Conservation (phyloP, 169 alveolate species). For the Eimeria falciformis region DNA sequence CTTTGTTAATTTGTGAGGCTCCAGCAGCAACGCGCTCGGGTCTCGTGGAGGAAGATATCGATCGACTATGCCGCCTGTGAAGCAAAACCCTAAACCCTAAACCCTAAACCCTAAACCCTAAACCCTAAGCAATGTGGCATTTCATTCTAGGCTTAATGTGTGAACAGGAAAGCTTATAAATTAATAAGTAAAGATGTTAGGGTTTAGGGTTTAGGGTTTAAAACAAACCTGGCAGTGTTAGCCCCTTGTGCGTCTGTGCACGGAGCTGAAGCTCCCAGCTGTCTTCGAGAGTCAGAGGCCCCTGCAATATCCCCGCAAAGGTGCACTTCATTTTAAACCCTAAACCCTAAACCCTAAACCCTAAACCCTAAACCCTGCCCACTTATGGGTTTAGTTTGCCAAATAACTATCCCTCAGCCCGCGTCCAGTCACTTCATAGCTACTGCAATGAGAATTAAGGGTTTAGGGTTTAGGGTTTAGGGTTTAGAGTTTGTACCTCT, state of each 20-base stretch:
- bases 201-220: neutral
- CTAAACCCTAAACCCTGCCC: neutral
- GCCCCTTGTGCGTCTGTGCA: neutral
- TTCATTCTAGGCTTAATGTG: slow-evolving; percentile 10
- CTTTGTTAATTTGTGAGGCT: slow-evolving; percentile 70
- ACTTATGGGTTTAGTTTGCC: neutral
- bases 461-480: slow-evolving; percentile 61
- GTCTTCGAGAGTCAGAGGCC: slow-evolving; percentile 25
- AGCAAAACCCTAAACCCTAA: slow-evolving; percentile 35
- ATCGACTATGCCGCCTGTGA: slow-evolving; percentile 70
- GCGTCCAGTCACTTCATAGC: neutral
- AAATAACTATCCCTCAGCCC: neutral
- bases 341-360: neutral
- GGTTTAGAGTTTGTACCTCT: slow-evolving; percentile 53
- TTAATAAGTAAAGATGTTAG: too few species aligned
- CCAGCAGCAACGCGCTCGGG: slow-evolving; percentile 75
- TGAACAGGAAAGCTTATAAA: too few species aligned
- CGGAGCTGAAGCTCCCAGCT: neutral
- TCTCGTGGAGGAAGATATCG: slow-evolving; percentile 78
- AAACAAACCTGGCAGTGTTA: slow-evolving; percentile 31
- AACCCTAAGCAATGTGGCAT: neutral
- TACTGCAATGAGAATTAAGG: neutral
- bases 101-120: slow-evolving; percentile 43
- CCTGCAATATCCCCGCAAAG: neutral
- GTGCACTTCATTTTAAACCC: neutral